These are phyloP conservation scores for Endotrypanum monterogeii DNA, from an alignment of 208 protist species.

Conservation along the genomic window DNA sequence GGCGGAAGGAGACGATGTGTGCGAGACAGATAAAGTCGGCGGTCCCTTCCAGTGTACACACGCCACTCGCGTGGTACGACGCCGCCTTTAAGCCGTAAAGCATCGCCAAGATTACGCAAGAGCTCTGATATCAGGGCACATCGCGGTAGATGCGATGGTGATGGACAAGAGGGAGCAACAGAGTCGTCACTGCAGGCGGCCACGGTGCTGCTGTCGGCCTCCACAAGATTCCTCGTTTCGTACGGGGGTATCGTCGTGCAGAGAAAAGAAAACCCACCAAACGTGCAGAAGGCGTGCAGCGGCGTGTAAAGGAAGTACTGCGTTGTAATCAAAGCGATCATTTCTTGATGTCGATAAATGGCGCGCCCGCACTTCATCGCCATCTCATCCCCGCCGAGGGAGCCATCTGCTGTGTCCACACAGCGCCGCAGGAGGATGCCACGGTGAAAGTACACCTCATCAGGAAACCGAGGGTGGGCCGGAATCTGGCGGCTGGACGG, in stretches of 20 bases:
- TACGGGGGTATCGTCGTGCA: slow-evolving; percentile 67
- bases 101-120: slow-evolving; percentile 27
- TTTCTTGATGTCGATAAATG: slow-evolving; percentile 25
- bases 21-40: slow-evolving; percentile 71
- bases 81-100: slow-evolving; percentile 42
- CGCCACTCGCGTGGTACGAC: slow-evolving; percentile 32
- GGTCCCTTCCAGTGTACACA: slow-evolving; percentile 40
- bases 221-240: slow-evolving; percentile 19
- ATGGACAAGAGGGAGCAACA: neutral
- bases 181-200: neutral
- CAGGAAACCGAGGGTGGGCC: slow-evolving; percentile 18
- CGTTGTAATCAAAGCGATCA: slow-evolving; percentile 50
- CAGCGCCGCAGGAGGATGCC: slow-evolving; percentile 55
- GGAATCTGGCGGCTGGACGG: slow-evolving; percentile 27
- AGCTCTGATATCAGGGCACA: slow-evolving; percentile 32
- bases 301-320: slow-evolving; percentile 54
- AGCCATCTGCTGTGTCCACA: slow-evolving; percentile 52
- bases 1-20: slow-evolving; percentile 53
- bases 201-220: neutral
- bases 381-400: slow-evolving; percentile 44
- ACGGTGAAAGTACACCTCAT: slow-evolving; percentile 36
- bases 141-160: neutral
- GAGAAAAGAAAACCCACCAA: slow-evolving; percentile 54
- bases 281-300: slow-evolving; percentile 54
- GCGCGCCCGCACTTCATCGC: slow-evolving; percentile 37